These are phyloP conservation scores for Antarctomyces pellizariae DNA, from an alignment of 495 filamentous ascomycete genomes.

Conservation along the genomic window DNA sequence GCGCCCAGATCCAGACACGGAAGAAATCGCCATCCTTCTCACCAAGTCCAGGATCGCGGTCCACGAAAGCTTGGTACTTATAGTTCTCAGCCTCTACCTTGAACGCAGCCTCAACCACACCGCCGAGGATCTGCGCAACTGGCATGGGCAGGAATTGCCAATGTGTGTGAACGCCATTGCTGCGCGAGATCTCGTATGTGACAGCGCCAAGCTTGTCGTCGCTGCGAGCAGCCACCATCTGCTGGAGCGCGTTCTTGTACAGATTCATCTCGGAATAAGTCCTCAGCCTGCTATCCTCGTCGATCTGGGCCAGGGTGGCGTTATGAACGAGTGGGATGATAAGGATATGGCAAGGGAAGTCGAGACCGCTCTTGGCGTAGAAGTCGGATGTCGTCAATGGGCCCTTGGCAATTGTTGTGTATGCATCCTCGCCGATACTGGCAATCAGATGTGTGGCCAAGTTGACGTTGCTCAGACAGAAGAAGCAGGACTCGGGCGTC, in stretches of 20 bases:
- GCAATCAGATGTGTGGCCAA: slow-evolving; percentile 71
- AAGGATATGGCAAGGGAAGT: slow-evolving; percentile 70
- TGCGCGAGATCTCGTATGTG: slow-evolving; percentile 73
- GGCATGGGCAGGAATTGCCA: slow-evolving; percentile 87
- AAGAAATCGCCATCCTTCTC: slow-evolving; percentile 47
- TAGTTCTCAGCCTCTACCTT: slow-evolving; percentile 61
- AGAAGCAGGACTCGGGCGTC: slow-evolving; percentile 67
- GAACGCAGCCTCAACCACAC: slow-evolving; percentile 64
- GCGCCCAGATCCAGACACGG: slow-evolving; percentile 56
- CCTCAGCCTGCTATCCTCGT: slow-evolving; percentile 24
- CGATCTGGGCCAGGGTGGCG: slow-evolving; percentile 38
- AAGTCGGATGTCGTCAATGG: slow-evolving; percentile 47
- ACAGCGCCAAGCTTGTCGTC: slow-evolving; percentile 46
- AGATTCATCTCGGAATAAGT: slow-evolving; percentile 58
- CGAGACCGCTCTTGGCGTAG: slow-evolving; percentile 31
- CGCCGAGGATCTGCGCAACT: slow-evolving; percentile 32
- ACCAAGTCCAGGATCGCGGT: slow-evolving; percentile 13
- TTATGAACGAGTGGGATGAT: slow-evolving; percentile 71
- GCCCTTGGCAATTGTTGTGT: slow-evolving; percentile 80
- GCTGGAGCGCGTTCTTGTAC: slow-evolving; percentile 48
- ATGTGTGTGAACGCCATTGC: slow-evolving; percentile 58
- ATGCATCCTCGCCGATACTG: slow-evolving; percentile 61
- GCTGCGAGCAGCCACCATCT: slow-evolving; percentile 34
- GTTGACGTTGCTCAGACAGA: slow-evolving; percentile 71
- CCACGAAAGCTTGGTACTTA: slow-evolving; percentile 33